A percentile compares a stretch with the other conserved stretches of the same genome.
Evolutionary conservation across 1,139 yeast genomes (phyloP).

Genomic region (Lipomyces yarrowii): DNA sequence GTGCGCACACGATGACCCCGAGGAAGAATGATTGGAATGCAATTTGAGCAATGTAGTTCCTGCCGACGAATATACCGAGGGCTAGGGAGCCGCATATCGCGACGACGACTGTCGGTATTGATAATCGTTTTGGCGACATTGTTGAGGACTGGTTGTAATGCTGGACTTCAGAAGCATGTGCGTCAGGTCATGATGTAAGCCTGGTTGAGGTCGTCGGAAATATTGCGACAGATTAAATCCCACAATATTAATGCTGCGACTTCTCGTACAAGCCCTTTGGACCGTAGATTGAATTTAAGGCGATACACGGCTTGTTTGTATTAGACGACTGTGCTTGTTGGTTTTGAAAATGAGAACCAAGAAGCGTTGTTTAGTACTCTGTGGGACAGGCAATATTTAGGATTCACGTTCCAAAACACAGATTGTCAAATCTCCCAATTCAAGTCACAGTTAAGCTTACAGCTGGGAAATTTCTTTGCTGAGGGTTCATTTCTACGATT

Average conservation of each 20-base stretch:
- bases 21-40: slow-evolving; percentile 23
- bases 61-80: slow-evolving; percentile 17
- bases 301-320: background rate
- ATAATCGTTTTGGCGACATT: slow-evolving; percentile 6
- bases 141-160: background rate
- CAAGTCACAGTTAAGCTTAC: too few relatives aligned
- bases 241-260: background rate
- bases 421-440: too few relatives aligned
- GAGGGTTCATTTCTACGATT: too few relatives aligned
- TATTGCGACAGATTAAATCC: background rate
- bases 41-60: slow-evolving; percentile 22
- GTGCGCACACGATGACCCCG: slow-evolving; percentile 18
- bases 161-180: background rate
- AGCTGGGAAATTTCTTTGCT: too few relatives aligned
- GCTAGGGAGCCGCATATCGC: slow-evolving; percentile 12
- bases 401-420: too few relatives aligned
- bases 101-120: slow-evolving; percentile 10
- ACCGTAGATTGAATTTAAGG: background rate
- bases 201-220: background rate
- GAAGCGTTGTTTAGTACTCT: too few relatives aligned
- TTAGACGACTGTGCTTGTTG: background rate
- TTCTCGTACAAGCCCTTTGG: background rate
- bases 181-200: slow-evolving; percentile 1
- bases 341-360: background rate
- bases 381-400: too few relatives aligned